Evolutionary conservation across 768 basidiomycete species (phyloP).

Genomic region (Boletus insuetus): DNA sequence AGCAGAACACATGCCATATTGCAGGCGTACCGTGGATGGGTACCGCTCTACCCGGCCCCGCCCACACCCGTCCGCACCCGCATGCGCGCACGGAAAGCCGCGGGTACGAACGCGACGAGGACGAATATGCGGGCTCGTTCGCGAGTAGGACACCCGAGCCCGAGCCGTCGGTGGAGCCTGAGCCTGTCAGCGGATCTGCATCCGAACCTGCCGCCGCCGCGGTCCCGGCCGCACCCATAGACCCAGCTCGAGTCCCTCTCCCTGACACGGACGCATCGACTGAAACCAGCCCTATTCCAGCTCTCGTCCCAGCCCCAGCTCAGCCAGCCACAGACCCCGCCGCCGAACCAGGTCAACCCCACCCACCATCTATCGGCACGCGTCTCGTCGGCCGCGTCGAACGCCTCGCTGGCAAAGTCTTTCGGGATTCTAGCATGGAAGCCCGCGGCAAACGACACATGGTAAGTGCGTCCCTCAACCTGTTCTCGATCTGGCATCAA

Average conservation of each 20-base stretch:
- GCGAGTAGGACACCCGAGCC: background rate
- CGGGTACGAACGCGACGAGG: conserved; percentile 23
- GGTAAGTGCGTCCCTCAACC: background rate
- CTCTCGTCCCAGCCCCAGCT: background rate
- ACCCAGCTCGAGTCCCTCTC: background rate
- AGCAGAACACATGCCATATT: conserved; percentile 3
- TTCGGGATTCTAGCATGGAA: conserved; percentile 18
- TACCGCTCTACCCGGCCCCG: background rate
- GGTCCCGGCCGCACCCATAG: too few species aligned
- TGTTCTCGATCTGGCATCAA: too few species aligned
- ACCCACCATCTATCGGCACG: background rate
- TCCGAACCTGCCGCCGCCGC: too few species aligned
- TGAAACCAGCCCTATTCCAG: background rate
- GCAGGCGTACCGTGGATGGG: conserved; percentile 5
- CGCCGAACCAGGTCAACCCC: too few species aligned
- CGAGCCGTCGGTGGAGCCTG: too few species aligned
- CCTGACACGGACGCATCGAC: background rate
- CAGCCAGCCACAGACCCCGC: background rate
- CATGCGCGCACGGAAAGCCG: background rate
- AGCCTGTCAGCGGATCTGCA: too few species aligned
- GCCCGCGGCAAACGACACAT: conserved; percentile 19
- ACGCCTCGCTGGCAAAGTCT: conserved; percentile 16
- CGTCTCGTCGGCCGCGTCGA: conserved; percentile 15
- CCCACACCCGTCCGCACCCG: background rate
- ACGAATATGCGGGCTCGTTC: conserved; percentile 5